These are phyloP conservation scores for Termitomyces sp. DNA, from an alignment of 768 basidiomycete genomes.

Conservation along the genomic window DNA sequence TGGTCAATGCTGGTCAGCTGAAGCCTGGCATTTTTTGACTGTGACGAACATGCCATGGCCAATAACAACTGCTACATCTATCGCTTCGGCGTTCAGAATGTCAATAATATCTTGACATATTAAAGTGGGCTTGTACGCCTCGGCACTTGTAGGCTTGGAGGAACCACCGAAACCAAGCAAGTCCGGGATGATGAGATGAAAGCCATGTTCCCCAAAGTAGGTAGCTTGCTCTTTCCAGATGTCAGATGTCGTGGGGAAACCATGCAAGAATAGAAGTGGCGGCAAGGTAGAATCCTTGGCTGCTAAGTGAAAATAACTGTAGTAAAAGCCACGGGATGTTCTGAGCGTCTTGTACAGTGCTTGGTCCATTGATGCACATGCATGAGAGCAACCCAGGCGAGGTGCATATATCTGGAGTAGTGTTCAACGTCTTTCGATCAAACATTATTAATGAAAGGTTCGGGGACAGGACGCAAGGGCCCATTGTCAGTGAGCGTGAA, in stretches of 20 bases:
- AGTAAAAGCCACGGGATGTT: constrained; percentile 33
- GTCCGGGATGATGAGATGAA: constrained; percentile 42
- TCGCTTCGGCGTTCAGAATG: constrained; percentile 32
- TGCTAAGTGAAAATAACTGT: constrained; percentile 30
- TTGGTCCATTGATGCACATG: constrained; percentile 5
- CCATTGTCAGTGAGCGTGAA: background rate
- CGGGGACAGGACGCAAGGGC: no score
- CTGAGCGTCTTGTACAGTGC: constrained; percentile 24
- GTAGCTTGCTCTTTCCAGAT: constrained; percentile 35
- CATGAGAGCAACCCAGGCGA: background rate
- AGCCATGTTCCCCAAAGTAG: constrained; percentile 35
- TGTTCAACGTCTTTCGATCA: background rate
- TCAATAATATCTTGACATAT: constrained; percentile 39
- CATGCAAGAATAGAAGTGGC: constrained; percentile 39
- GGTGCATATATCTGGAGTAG: background rate
- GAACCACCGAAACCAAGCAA: constrained; percentile 47
- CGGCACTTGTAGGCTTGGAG: constrained; percentile 36
- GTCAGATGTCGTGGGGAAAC: constrained; percentile 37
- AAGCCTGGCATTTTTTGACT: background rate
- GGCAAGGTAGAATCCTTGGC: constrained; percentile 24
- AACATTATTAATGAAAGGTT: background rate
- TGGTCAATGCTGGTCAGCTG: background rate
- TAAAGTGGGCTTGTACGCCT: constrained; percentile 30
- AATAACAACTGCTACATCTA: constrained; percentile 31
- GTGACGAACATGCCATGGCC: constrained; percentile 34